phyloP scores from a whole-genome alignment of 2,329 filamentous ascomycete genomes.

The Colletotrichum destructivum region DNA sequence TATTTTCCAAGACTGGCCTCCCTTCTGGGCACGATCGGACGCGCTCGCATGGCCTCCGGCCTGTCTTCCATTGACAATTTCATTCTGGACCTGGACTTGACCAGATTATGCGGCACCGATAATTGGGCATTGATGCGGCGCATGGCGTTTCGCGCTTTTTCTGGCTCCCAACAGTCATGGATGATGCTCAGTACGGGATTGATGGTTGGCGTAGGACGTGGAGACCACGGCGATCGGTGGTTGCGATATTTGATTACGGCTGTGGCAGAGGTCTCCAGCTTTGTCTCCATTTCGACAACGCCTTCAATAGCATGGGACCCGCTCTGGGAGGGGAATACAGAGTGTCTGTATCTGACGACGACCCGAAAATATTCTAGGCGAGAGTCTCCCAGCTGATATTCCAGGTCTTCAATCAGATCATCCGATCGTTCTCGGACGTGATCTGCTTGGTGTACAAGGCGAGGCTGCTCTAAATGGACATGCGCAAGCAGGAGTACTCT shows the following conservation, averaged over 20 bases:
- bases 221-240: constrained; percentile 66
- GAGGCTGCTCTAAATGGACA: constrained; percentile 52
- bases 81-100: constrained; percentile 3
- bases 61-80: not conserved
- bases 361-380: constrained; percentile 66
- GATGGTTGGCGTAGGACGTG: constrained; percentile 53
- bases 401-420: constrained; percentile 71
- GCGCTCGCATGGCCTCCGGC: constrained; percentile 2
- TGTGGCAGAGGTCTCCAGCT: constrained; percentile 66
- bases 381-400: constrained; percentile 67
- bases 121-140: constrained; percentile 48
- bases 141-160: constrained; percentile 60
- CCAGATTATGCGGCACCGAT: constrained; percentile 29
- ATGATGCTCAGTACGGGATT: constrained; percentile 62
- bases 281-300: constrained; percentile 60
- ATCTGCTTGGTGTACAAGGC: constrained; percentile 28
- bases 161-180: constrained; percentile 61
- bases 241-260: constrained; percentile 67
- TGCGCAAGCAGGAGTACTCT: constrained; percentile 66
- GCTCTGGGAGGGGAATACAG: constrained; percentile 63
- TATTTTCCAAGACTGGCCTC: constrained; percentile 37
- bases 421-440: constrained; percentile 63
- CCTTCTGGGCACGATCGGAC: constrained; percentile 30
- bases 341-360: constrained; percentile 69
- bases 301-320: constrained; percentile 48